These are phyloP conservation scores for Fusarium bulbicola DNA, from an alignment of 2,329 filamentous ascomycete genomes.

Conservation along the genomic window DNA sequence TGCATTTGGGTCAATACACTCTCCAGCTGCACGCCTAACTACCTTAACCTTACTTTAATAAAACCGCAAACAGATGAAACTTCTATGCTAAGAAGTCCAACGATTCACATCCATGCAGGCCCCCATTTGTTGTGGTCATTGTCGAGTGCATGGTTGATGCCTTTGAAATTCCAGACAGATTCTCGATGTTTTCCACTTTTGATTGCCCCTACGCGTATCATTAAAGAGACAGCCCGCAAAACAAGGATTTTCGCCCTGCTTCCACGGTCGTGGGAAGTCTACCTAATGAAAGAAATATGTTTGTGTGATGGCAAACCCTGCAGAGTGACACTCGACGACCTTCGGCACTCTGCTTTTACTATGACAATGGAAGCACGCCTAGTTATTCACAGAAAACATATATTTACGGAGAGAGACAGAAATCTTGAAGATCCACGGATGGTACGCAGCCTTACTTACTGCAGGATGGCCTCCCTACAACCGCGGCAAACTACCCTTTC, in stretches of 20 bases:
- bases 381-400: rapidly evolving
- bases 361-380: rapidly evolving
- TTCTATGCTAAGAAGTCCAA: rapidly evolving
- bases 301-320: background rate
- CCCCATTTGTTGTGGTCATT: background rate
- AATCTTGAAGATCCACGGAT: rapidly evolving
- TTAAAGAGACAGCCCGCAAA: too few species aligned
- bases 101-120: too few species aligned
- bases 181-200: background rate
- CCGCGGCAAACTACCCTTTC: background rate
- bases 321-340: background rate
- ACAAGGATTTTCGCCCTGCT: background rate
- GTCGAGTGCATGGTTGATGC: background rate
- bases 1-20: too few species aligned
- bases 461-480: too few species aligned
- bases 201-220: background rate
- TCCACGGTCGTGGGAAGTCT: background rate
- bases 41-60: rapidly evolving
- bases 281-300: background rate
- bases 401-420: rapidly evolving
- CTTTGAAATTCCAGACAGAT: background rate
- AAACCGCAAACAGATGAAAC: rapidly evolving
- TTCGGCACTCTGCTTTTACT: rapidly evolving
- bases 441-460: rapidly evolving
- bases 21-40: rapidly evolving